Conservation (phyloP, 441 rosid species). For the Brassica hybrid region DNA sequence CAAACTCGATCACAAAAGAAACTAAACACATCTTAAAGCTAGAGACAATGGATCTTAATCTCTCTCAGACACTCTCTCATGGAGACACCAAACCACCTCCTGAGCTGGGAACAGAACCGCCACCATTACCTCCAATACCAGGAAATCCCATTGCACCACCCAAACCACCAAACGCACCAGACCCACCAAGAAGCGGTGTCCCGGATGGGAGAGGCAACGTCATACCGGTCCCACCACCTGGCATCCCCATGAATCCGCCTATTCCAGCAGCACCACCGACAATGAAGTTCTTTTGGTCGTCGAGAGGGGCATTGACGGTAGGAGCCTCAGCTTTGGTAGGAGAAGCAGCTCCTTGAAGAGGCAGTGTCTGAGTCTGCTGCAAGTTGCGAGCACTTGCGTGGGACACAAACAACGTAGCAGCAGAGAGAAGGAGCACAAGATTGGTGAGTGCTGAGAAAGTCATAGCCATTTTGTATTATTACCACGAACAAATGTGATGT, state of each 20-base stretch:
- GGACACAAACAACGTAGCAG: constrained; percentile 17
- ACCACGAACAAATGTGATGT: not conserved
- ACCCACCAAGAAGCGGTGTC: constrained; percentile 39
- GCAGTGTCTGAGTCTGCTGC: constrained; percentile 26
- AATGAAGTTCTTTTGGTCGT: constrained; percentile 35
- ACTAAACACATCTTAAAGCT: constrained; percentile 11
- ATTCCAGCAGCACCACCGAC: constrained; percentile 39
- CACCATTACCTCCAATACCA: constrained; percentile 26
- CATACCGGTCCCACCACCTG: constrained; percentile 31
- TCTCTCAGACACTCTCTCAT: constrained; percentile 1
- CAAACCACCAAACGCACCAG: constrained; percentile 37
- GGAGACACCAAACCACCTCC: constrained; percentile 36
- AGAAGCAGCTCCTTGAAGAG: constrained; percentile 22
- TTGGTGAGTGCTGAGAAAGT: constrained; percentile 20
- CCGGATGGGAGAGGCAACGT: constrained; percentile 36
- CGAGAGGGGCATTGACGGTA: constrained; percentile 12
- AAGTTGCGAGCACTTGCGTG: constrained; percentile 41
- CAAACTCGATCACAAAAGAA: constrained; percentile 13
- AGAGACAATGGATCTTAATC: constrained; percentile 11
- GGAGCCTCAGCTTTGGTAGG: constrained; percentile 35
- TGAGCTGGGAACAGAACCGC: constrained; percentile 37
- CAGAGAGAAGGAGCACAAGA: constrained; percentile 15
- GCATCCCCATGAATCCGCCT: constrained; percentile 42
- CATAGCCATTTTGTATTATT: constrained; percentile 19
- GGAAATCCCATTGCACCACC: constrained; percentile 38